Base-by-base conservation (phyloP, 2,329 filamentous ascomycete species). In the Fusarium equiseti region DNA sequence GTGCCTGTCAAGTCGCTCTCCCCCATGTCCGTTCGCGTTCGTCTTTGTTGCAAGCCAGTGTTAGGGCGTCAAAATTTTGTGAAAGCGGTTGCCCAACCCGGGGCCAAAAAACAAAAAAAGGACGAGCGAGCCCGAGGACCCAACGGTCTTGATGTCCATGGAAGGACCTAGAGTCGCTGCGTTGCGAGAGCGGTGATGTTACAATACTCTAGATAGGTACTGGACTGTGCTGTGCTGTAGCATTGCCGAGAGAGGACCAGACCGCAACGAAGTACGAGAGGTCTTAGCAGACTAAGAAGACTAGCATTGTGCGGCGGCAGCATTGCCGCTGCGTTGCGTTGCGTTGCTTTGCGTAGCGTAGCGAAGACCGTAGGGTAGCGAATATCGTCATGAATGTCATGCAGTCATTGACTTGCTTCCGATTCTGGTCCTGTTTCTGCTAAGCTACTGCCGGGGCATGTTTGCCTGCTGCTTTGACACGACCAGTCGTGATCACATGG, bases 401-500 rank as follows among this genome's bases (percentile, higher is more conserved):
- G 72, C 66, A 73, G 60, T 63, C 56, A 68, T 70, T 70, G 67
- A 68, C 67, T 44, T 68, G 67, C 67, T 71, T 65, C 50, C 53
- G 15, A 24, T 24, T 22, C 42, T 44, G 42, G 42, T 44, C 42
- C 32, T 42, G 54, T 45, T 38, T 55, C 45, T 50, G 57, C 63
- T 57, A 51, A 63, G 60, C 58, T 54, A 59, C 57, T 60, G 54
- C 54, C 45, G 63, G 64, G 48, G 61, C 66, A 68, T 59, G 59
- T 73, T 73, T 68, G 53, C 53, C 60, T 53, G 62, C 54, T 66
- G 53, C 56, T 74, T 69, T 60, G 70, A 63, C 60, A 59, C 59
- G 57, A 54, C 61, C 65, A 67, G 57, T 54, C 35, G 49, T 63
- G 64, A 73, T 74, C 72, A 74, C 72, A 74, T 74, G 72, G 72